Conservation (phyloP, 306 rosid species). For the Hippophae gyantsensis region DNA sequence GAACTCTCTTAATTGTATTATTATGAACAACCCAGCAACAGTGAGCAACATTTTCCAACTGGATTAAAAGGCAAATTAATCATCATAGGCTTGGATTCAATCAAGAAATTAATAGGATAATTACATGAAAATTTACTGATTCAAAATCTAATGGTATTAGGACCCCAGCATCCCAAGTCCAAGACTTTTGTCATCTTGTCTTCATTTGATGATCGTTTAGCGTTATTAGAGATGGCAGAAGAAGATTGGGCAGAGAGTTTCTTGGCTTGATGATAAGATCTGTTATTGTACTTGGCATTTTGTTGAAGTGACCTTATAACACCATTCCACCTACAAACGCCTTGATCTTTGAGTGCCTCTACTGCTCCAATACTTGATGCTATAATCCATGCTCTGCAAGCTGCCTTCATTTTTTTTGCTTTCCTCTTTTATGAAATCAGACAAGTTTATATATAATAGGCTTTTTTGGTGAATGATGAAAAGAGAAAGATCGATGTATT, state of each 20-base stretch:
- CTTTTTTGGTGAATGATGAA: too few species aligned
- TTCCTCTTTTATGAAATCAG: too few species aligned
- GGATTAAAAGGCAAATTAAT: constrained; percentile 12
- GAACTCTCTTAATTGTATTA: too few species aligned
- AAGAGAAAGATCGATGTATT: too few species aligned
- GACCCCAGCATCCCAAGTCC: constrained; percentile 73
- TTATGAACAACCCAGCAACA: too few species aligned
- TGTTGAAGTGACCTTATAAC: constrained; percentile 22
- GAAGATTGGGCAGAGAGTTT: constrained; percentile 8
- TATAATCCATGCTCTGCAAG: constrained; percentile 4
- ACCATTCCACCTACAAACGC: constrained; percentile 30
- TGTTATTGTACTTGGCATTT: constrained; percentile 34
- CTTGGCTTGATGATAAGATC: constrained; percentile 50
- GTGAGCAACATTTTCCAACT: too few species aligned
- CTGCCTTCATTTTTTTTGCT: neutral
- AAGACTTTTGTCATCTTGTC: constrained; percentile 46
- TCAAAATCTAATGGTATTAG: constrained; percentile 61
- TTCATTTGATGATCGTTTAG: constrained; percentile 38
- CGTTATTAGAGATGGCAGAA: constrained; percentile 35
- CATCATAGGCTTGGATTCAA: constrained; percentile 4
- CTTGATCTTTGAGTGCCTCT: constrained; percentile 42
- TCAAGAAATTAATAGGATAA: too few species aligned
- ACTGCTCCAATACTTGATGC: constrained; percentile 14
- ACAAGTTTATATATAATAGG: too few species aligned
- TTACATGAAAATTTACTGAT: too few species aligned